Evolutionary conservation across 2,329 filamentous ascomycete genomes (phyloP).

Genomic region (Dendrostoma leiphaemia): DNA sequence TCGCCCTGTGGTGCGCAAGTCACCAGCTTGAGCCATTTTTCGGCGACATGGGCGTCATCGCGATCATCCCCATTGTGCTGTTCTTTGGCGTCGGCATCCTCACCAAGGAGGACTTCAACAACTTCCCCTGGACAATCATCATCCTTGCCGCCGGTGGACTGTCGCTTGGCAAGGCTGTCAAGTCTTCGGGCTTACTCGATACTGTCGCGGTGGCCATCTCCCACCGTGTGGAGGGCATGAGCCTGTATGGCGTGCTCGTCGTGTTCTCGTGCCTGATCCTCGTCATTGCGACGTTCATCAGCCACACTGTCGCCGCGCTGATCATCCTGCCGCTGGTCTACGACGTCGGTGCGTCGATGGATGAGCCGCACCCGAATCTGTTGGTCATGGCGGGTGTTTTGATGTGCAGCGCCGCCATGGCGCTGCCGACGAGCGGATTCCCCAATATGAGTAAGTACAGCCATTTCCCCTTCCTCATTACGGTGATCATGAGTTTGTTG

Average conservation of each 20-base stretch:
- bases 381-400: conserved; percentile 92
- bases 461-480: not conserved
- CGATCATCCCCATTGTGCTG: conserved; percentile 89
- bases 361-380: conserved; percentile 87
- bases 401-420: conserved; percentile 99
- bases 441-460: conserved; percentile 96
- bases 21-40: conserved; percentile 86
- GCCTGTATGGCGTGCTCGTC: conserved; percentile 80
- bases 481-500: not conserved
- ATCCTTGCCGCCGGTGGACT: conserved; percentile 93
- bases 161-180: conserved; percentile 89
- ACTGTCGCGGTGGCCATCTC: conserved; percentile 82
- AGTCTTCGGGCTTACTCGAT: conserved; percentile 86
- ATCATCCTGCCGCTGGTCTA: conserved; percentile 91
- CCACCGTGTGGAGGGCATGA: conserved; percentile 69
- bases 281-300: conserved; percentile 96
- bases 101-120: conserved; percentile 99
- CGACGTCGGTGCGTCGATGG: conserved; percentile 81
- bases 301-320: conserved; percentile 91
- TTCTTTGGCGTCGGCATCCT: conserved; percentile 97
- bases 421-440: conserved; percentile 90
- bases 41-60: conserved; percentile 97
- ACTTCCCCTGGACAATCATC: conserved; percentile 99
- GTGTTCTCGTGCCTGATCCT: conserved; percentile 84
- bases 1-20: conserved; percentile 86